These are phyloP conservation scores for Vitis rupestris DNA, from an alignment of 164 flowering plant species.

Conservation along the genomic window DNA sequence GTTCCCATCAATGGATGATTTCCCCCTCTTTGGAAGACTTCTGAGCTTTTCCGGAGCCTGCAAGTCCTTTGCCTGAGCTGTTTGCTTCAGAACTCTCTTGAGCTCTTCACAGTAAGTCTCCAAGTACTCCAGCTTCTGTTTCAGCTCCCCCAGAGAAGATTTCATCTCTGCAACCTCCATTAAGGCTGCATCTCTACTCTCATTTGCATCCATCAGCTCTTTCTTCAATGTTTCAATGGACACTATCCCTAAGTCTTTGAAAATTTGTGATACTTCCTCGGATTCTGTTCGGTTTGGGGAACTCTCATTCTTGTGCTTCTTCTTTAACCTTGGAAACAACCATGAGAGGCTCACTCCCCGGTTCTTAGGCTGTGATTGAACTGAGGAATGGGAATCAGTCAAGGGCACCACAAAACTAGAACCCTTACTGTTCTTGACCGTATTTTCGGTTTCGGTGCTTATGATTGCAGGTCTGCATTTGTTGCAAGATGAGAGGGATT, in stretches of 20 bases:
- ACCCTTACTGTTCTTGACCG: slow-evolving; percentile 27
- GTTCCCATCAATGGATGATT: slow-evolving; percentile 29
- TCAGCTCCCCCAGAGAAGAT: slow-evolving; percentile 67
- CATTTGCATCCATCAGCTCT: slow-evolving; percentile 73
- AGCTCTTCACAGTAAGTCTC: slow-evolving; percentile 85
- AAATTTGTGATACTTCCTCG: slow-evolving; percentile 56
- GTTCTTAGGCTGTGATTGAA: slow-evolving; percentile 47
- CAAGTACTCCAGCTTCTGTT: slow-evolving; percentile 61
- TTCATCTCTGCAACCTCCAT: slow-evolving; percentile 76
- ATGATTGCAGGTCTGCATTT: slow-evolving; percentile 63
- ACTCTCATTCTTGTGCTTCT: slow-evolving; percentile 60
- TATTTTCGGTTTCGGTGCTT: slow-evolving; percentile 34
- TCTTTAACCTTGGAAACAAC: slow-evolving; percentile 71
- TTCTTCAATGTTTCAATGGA: slow-evolving; percentile 71
- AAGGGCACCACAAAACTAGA: slow-evolving; percentile 52
- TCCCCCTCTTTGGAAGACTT: slow-evolving; percentile 39
- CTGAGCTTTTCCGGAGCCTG: slow-evolving; percentile 33
- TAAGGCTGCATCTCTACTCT: slow-evolving; percentile 66
- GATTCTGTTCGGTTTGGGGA: slow-evolving; percentile 60
- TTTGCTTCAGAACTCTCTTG: slow-evolving; percentile 60
- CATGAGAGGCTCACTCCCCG: slow-evolving; percentile 51
- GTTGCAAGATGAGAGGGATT: slow-evolving; percentile 61
- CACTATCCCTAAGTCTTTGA: slow-evolving; percentile 51
- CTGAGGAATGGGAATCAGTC: slow-evolving; percentile 54
- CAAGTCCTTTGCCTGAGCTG: slow-evolving; percentile 36